Evolutionary conservation across 75 land plant species (phyloP), one percentile per base, ranked within the genome.

Genomic region (Pseudotsuga menziesii): DNA sequence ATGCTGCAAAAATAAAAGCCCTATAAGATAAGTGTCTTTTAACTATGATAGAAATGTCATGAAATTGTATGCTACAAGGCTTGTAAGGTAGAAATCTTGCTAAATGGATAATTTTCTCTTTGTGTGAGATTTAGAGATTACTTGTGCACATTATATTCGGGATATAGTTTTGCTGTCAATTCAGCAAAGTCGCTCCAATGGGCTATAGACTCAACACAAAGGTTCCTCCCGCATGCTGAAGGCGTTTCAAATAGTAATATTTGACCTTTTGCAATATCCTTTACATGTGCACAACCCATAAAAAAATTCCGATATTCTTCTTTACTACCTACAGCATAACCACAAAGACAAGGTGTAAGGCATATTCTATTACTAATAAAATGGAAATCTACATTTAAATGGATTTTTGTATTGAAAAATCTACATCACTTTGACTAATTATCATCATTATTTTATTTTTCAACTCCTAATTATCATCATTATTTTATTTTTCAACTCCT

Each of bases 221-320:
- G 58, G 77, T 95, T 91, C 48, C 98, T 82, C 57, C 98, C 98
- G 26, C 82, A 72, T 20, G 98, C 93, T 23, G 84, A 82, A 64
- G 82, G 80, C 36, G 91, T 85, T 73, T 93, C 98, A 82, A 89
- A 95, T 39, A 89, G 79, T 63, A 88, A 56, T 74, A 95, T 83
- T 29, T 95, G 98, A 7, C 93, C 89, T 56, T 84, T 73, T 32
- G 98, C 98, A 27, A 89, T 91, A 81, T 95, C 98, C 80, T 88
- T 88, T 54, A 95, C 95, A 72, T 93, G 87, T 2, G 91, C 98
- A 54, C 77, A 77, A 58, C 91, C 96, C 82, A 60, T 89, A 62
- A 80, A 92, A 15, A 88, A 83, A 76, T 90, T 78, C 56, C 77
- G 74, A 57, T 85, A 92, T 48, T 78, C 76, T 3, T 88, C 87